Percentiles rank a stretch among this genome's conserved stretches.
Conservation (phyloP, 2,329 filamentous ascomycete species). For the Hypoxylon sp. region DNA sequence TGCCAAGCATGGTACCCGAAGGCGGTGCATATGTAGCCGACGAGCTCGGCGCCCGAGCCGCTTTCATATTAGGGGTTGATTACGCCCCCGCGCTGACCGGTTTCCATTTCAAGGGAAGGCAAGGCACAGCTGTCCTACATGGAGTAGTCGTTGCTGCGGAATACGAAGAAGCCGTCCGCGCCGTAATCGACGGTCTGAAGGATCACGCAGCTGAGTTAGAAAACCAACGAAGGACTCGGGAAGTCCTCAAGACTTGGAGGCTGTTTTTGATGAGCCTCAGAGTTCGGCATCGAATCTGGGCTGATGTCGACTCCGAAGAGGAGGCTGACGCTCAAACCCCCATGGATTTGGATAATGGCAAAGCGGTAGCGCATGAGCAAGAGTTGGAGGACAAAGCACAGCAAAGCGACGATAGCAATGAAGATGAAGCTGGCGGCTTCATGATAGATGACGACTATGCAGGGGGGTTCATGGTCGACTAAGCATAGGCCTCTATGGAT, state of each 20-base stretch:
- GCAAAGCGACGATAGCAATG: constrained; percentile 55
- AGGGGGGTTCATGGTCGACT: constrained; percentile 63
- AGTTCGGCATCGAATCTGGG: constrained; percentile 81
- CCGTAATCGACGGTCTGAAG: constrained; percentile 76
- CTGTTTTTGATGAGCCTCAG: constrained; percentile 83
- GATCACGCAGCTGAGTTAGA: constrained; percentile 76
- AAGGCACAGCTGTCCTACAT: constrained; percentile 85
- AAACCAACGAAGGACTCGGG: constrained; percentile 72
- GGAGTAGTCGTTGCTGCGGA: constrained; percentile 84
- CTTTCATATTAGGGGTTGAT: constrained; percentile 82
- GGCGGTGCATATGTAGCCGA: constrained; percentile 81
- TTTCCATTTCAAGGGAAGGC: constrained; percentile 87
- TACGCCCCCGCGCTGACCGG: constrained; percentile 92
- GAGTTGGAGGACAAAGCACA: constrained; percentile 52
- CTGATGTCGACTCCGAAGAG: constrained; percentile 66
- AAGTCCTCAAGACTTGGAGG: constrained; percentile 78
- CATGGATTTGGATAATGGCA: constrained; percentile 55
- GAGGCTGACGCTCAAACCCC: constrained; percentile 57
- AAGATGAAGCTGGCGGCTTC: constrained; percentile 61
- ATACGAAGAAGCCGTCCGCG: constrained; percentile 78
- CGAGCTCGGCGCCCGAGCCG: constrained; percentile 76
- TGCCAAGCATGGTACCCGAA: constrained; percentile 88
- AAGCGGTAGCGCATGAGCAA: constrained; percentile 48
- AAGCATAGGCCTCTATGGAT: constrained; percentile 16
- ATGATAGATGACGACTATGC: constrained; percentile 56